These are phyloP conservation scores for Coemansia furcata DNA, from an alignment of 192 early-diverging fungal genomes.

Conservation along the genomic window DNA sequence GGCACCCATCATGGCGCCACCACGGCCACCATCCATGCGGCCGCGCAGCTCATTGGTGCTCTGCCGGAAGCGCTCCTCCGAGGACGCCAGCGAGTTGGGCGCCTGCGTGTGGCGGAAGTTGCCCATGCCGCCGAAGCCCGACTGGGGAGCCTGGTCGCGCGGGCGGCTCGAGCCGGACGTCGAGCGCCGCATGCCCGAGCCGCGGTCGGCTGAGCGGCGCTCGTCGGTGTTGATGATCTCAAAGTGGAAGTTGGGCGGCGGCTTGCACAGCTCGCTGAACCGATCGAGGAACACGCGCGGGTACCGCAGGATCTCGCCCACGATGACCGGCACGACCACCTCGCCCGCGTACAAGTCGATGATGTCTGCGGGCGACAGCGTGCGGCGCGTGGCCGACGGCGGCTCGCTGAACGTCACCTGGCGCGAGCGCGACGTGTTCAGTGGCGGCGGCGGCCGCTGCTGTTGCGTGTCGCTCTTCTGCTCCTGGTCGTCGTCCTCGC, in stretches of 20 bases:
- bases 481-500: constrained; percentile 19
- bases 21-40: constrained; percentile 21
- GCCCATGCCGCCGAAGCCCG: constrained; percentile 48
- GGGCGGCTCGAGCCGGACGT: constrained; percentile 39
- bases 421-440: constrained; percentile 32
- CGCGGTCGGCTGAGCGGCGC: constrained; percentile 46
- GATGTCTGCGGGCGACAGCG: constrained; percentile 42
- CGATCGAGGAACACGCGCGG: constrained; percentile 76
- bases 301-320: constrained; percentile 67
- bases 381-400: constrained; percentile 38
- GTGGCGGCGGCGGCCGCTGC: constrained; percentile 19
- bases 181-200: constrained; percentile 48
- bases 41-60: constrained; percentile 41
- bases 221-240: constrained; percentile 52
- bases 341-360: constrained; percentile 56
- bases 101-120: constrained; percentile 40
- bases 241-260: constrained; percentile 58
- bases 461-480: constrained; percentile 8
- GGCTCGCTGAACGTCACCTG: constrained; percentile 52
- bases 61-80: constrained; percentile 49
- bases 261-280: constrained; percentile 66
- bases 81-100: constrained; percentile 22
- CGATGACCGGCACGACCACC: constrained; percentile 39
- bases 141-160: constrained; percentile 26
- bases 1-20: constrained; percentile 38